phyloP scores from a whole-genome alignment of 129 eudicot genomes.

The Rutidosis leptorrhynchoides region DNA sequence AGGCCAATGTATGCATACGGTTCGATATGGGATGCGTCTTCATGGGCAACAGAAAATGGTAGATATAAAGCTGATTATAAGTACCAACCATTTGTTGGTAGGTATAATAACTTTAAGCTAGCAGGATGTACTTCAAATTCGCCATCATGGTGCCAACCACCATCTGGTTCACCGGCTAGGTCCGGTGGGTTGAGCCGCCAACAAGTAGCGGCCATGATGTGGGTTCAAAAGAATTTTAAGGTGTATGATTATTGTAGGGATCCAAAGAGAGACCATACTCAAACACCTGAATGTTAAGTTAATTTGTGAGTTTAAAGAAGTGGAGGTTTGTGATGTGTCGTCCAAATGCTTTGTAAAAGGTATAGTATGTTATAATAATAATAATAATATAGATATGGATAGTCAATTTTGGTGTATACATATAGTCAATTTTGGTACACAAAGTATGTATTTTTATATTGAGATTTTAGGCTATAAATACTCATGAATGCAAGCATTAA shows the following conservation, averaged over 20 bases:
- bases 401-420: no score
- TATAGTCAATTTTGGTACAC: no score
- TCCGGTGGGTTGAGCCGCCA: constrained; percentile 59
- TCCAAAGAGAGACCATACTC: constrained; percentile 62
- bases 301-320: not conserved
- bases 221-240: constrained; percentile 53
- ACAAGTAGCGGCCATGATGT: constrained; percentile 53
- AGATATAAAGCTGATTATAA: constrained; percentile 69
- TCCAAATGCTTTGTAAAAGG: not conserved
- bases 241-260: constrained; percentile 80
- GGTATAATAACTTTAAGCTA: constrained; percentile 66
- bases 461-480: no score
- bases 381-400: no score
- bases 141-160: constrained; percentile 46
- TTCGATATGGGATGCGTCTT: constrained; percentile 93
- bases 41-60: constrained; percentile 92
- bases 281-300: constrained; percentile 71
- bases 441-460: no score
- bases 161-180: constrained; percentile 48
- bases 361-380: no score
- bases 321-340: constrained; percentile 25
- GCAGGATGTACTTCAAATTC: constrained; percentile 45
- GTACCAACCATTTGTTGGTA: constrained; percentile 67
- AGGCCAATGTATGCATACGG: constrained; percentile 81
- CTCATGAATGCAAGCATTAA: no score